Conservation (phyloP, 1,284 basidiomycete genomes). For the Leccinum huronense region DNA sequence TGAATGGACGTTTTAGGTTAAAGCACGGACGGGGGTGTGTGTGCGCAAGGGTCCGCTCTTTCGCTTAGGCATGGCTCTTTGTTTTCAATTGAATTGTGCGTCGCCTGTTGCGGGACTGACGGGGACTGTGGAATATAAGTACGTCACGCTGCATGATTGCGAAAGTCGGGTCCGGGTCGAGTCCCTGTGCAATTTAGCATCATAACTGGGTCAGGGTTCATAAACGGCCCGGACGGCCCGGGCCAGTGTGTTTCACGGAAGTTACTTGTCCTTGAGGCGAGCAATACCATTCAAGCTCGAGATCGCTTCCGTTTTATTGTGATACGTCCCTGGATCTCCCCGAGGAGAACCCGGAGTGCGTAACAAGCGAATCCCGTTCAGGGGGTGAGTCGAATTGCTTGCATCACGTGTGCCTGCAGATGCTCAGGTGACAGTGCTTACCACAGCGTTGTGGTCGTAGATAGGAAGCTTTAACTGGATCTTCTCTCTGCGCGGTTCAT, state of each 20-base stretch:
- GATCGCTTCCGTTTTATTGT: slow-evolving; percentile 13
- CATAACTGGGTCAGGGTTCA: neutral
- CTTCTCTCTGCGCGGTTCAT: neutral
- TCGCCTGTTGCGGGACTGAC: neutral
- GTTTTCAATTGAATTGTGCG: neutral
- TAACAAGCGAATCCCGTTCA: neutral
- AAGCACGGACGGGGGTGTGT: slow-evolving; percentile 1
- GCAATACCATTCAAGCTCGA: neutral
- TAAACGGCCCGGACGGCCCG: neutral
- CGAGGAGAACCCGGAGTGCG: slow-evolving; percentile 43
- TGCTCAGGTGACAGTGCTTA: neutral
- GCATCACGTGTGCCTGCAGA: neutral
- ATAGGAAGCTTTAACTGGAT: neutral
- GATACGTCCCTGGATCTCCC: slow-evolving; percentile 53
- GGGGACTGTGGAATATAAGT: neutral
- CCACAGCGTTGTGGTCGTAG: neutral
- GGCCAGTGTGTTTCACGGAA: neutral
- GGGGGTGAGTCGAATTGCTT: neutral
- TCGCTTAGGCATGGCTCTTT: slow-evolving; percentile 39
- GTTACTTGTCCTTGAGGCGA: neutral
- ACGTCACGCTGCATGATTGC: neutral
- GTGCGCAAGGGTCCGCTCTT: slow-evolving; percentile 40
- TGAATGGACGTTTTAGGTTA: neutral
- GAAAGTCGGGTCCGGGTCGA: neutral
- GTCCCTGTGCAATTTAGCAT: neutral